Evolutionary conservation across 225 moss, liverwort and hornwort genomes (phyloP).

Genomic region (Marchantia polymorpha): DNA sequence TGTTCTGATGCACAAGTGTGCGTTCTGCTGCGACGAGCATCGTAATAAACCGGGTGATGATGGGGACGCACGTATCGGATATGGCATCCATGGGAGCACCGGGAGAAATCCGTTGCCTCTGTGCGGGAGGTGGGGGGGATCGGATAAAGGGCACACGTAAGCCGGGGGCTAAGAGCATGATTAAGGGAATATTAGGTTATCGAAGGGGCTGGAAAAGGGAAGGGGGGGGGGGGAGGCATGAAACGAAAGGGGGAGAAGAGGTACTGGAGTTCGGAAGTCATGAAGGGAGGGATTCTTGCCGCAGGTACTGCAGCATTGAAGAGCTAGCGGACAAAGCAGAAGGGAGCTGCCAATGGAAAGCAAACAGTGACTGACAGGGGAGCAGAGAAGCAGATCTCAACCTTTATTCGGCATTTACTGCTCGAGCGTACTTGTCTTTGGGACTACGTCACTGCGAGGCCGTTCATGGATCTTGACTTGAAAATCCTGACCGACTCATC

Average conservation of each 20-base stretch:
- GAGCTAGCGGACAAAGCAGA: not conserved
- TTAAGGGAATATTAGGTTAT: conserved; percentile 17
- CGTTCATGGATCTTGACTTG: conserved; percentile 15
- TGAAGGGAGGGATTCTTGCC: conserved; percentile 2
- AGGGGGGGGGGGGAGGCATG: not conserved
- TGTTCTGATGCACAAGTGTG: too few species aligned
- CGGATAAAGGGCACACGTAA: not conserved
- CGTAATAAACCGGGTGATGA: not conserved
- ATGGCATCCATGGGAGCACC: not conserved
- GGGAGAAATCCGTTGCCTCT: not conserved
- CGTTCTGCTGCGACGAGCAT: not conserved
- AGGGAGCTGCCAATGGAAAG: not conserved
- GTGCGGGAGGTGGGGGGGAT: not conserved
- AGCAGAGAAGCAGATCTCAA: conserved; percentile 3
- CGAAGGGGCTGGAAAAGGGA: not conserved
- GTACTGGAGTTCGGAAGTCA: not conserved
- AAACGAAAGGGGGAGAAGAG: not conserved
- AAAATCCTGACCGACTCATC: conserved; percentile 6
- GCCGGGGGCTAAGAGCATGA: not conserved
- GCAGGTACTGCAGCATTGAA: conserved; percentile 1
- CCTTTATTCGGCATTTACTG: conserved; percentile 11
- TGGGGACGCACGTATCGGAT: not conserved
- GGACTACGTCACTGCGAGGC: not conserved
- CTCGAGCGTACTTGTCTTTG: not conserved
- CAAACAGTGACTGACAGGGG: not conserved